phyloP scores from a whole-genome alignment of 2,329 filamentous ascomycete species.

The Aspergillus bombycis region DNA sequence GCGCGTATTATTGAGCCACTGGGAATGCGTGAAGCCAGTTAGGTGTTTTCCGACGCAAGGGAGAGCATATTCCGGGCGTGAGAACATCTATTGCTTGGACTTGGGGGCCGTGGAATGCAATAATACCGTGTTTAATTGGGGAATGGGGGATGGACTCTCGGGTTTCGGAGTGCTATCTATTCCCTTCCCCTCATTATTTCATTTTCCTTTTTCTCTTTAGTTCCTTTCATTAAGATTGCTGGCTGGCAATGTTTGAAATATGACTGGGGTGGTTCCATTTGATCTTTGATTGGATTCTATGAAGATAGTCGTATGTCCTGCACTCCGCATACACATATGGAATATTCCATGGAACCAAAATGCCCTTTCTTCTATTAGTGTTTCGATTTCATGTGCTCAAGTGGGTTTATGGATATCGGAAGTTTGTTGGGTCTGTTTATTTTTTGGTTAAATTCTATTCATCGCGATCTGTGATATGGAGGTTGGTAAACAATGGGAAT shows the following conservation, averaged over 20 bases:
- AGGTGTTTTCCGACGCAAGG: background rate
- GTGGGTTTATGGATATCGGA: background rate
- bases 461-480: background rate
- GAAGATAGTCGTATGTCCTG: background rate
- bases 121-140: background rate
- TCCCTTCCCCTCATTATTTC: background rate
- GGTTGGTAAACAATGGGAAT: background rate
- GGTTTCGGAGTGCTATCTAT: background rate
- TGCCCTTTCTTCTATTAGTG: background rate
- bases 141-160: background rate
- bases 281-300: background rate
- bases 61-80: background rate
- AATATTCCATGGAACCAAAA: background rate
- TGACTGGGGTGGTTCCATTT: background rate
- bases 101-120: background rate
- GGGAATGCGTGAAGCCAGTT: background rate
- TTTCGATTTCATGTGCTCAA: background rate
- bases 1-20: background rate
- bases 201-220: background rate
- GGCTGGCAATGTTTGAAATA: background rate
- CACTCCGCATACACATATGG: too few relatives aligned
- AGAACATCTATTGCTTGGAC: background rate
- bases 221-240: background rate
- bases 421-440: background rate
- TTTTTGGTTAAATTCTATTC: background rate